Evolutionary conservation across 1,284 basidiomycete genomes (phyloP), one percentile per base, ranked within the genome.

Genomic region (Cryptococcus wingfieldii): DNA sequence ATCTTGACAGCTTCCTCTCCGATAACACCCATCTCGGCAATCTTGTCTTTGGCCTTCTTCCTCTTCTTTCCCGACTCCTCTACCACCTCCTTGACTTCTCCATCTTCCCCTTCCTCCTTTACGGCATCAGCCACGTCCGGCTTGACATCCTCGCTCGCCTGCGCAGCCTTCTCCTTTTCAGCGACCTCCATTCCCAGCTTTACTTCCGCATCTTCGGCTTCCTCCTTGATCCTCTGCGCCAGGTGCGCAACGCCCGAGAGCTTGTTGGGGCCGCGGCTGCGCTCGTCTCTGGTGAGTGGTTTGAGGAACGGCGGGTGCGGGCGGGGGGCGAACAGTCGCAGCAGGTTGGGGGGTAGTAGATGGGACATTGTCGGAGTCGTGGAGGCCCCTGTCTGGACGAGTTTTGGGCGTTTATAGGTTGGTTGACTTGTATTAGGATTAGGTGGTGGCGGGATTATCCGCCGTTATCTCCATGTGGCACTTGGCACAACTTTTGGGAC

Each of bases 291-390:
- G 70, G 88, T 90, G 28, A 91, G 80, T 1, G 93, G 91, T 31
- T 90, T 86, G 41, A 86, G 72, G 73, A 91, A 96, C 0, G 87
- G 87, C 1, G 95, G 82, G 3, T 87, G 88, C 1, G 92, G 89
- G 16, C 93, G 85, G 14, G 93, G 92, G 0, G 91, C 88, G 73
- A 97, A 97, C 63, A 97, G 86, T 76, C 92, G 90, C 74, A 96
- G 84, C 50, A 97, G 84, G 76, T 96, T 95, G 9, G 91, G 90
- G 6, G 93, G 93, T 44, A 97, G 83, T 41, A 94, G 82, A 77
- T 92, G 87, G 8, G 90, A 92, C 77, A 80, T 79, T 39, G 48
- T 63, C 52, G 16, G 3, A 19, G 18, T 23, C 23, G 23, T 23
- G 23, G 25, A 34, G 31, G 7, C 31, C 31, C 31, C 31, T 6